Evolutionary conservation across 352 stramenopile species (phyloP).

Genomic region (Phytophthora pinifolia): DNA sequence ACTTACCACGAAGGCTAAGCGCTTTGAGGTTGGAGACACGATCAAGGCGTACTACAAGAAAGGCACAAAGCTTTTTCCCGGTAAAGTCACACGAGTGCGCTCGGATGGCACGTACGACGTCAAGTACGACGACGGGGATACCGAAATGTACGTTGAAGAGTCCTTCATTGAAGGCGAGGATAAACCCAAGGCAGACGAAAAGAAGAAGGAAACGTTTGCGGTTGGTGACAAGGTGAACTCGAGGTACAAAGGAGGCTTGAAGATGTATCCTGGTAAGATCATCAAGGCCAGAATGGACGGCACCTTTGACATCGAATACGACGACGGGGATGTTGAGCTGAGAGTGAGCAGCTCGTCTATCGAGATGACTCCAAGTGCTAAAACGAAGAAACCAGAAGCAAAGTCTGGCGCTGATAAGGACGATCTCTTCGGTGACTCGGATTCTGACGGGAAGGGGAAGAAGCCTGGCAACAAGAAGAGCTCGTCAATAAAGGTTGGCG

Average conservation of each 20-base stretch:
- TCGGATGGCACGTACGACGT: conserved; percentile 72
- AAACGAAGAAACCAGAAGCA: conserved; percentile 15
- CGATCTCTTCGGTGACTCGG: conserved; percentile 32
- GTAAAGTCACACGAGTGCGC: conserved; percentile 46
- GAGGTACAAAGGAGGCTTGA: conserved; percentile 36
- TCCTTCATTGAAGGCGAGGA: conserved; percentile 22
- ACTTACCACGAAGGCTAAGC: conserved; percentile 5
- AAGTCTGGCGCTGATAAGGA: conserved; percentile 22
- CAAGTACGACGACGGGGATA: conserved; percentile 60
- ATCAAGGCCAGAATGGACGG: conserved; percentile 40
- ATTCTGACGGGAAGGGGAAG: conserved; percentile 20
- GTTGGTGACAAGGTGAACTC: conserved; percentile 47
- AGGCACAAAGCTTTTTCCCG: conserved; percentile 39
- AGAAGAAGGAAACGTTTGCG: conserved; percentile 14
- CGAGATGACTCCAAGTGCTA: conserved; percentile 4
- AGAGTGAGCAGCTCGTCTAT: conserved; percentile 27
- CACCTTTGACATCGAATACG: conserved; percentile 68
- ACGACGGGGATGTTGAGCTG: conserved; percentile 48
- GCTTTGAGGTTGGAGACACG: conserved; percentile 25
- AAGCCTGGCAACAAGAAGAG: conserved; percentile 1
- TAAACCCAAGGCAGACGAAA: conserved; percentile 4
- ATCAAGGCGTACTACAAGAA: conserved; percentile 49
- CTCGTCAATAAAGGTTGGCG: conserved; percentile 21
- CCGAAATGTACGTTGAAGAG: conserved; percentile 35
- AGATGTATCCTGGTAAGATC: conserved; percentile 51